Evolutionary conservation across 208 protist species (phyloP).

Genomic region (Angomonas deanei): DNA sequence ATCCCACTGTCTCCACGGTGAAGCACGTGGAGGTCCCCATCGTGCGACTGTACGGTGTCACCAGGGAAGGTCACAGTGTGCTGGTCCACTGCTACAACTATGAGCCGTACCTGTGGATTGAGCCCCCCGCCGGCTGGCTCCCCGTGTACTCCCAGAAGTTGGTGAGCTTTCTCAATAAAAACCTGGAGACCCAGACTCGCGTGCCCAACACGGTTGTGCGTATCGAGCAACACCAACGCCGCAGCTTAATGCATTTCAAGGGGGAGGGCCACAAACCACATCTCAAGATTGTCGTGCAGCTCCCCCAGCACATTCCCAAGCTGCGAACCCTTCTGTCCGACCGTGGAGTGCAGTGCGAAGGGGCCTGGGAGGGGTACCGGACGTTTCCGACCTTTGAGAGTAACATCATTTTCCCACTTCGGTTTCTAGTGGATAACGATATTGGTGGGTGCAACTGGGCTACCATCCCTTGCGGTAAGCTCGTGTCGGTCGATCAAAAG

Average conservation of each 20-base stretch:
- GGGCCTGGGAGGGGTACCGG: slow-evolving; percentile 67
- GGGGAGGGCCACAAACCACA: slow-evolving; percentile 42
- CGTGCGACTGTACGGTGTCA: slow-evolving; percentile 92
- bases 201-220: slow-evolving; percentile 67
- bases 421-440: slow-evolving; percentile 98
- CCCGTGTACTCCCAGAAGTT: slow-evolving; percentile 69
- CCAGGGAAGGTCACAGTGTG: slow-evolving; percentile 87
- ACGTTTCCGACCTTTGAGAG: slow-evolving; percentile 96
- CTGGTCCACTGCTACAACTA: slow-evolving; percentile 94
- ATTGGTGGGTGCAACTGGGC: slow-evolving; percentile 95
- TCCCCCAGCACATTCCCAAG: slow-evolving; percentile 89
- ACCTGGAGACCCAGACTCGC: slow-evolving; percentile 55
- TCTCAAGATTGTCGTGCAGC: slow-evolving; percentile 84
- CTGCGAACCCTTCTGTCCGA: slow-evolving; percentile 75
- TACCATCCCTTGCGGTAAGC: slow-evolving; percentile 76
- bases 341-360: slow-evolving; percentile 59
- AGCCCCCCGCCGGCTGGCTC: slow-evolving; percentile 74
- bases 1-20: slow-evolving; percentile 60
- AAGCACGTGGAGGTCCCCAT: slow-evolving; percentile 77
- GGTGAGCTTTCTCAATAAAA: slow-evolving; percentile 65
- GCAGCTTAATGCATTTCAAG: slow-evolving; percentile 80
- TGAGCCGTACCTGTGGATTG: slow-evolving; percentile 95
- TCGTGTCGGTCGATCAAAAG: slow-evolving; percentile 21
- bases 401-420: slow-evolving; percentile 97
- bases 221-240: slow-evolving; percentile 67